These are phyloP conservation scores for Candida tetrigidarum DNA, from an alignment of 1,139 yeast species.

Conservation along the genomic window DNA sequence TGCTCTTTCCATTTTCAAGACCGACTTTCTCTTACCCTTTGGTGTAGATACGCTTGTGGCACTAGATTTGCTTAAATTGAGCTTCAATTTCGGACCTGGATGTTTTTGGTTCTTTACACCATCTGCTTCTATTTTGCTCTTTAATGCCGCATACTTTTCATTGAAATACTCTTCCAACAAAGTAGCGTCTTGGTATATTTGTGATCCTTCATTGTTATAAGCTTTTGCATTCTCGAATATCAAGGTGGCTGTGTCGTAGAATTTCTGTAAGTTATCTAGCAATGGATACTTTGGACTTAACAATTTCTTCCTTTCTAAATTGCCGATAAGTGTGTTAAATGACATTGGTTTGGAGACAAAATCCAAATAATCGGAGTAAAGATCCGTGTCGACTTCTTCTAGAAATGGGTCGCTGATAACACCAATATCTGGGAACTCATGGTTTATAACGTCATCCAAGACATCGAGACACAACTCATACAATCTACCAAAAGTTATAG, in stretches of 20 bases:
- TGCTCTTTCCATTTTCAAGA: slow-evolving; percentile 21
- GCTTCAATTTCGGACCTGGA: slow-evolving; percentile 26
- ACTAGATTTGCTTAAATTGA: slow-evolving; percentile 25
- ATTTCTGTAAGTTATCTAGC: slow-evolving; percentile 48
- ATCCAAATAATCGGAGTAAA: slow-evolving; percentile 63
- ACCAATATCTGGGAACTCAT: slow-evolving; percentile 47
- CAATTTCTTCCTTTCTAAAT: slow-evolving; percentile 46
- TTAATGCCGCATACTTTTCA: slow-evolving; percentile 32
- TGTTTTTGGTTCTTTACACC: slow-evolving; percentile 12
- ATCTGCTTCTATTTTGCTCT: slow-evolving; percentile 24
- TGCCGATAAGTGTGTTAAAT: slow-evolving; percentile 47
- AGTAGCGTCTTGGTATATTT: slow-evolving; percentile 59
- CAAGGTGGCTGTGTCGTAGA: slow-evolving; percentile 50
- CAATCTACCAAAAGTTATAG: slow-evolving; percentile 25
- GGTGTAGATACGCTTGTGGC: slow-evolving; percentile 24
- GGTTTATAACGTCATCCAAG: slow-evolving; percentile 42
- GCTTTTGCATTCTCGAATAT: slow-evolving; percentile 62
- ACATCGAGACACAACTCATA: slow-evolving; percentile 28
- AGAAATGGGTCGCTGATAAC: slow-evolving; percentile 58
- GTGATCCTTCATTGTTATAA: slow-evolving; percentile 59
- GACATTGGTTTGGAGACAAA: slow-evolving; percentile 62
- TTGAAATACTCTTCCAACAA: slow-evolving; percentile 43
- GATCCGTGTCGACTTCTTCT: slow-evolving; percentile 57
- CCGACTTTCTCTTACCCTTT: slow-evolving; percentile 25
- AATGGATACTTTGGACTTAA: slow-evolving; percentile 30